These are phyloP conservation scores for Xerocomellus intermedius DNA, from an alignment of 768 basidiomycete genomes.

Conservation along the genomic window DNA sequence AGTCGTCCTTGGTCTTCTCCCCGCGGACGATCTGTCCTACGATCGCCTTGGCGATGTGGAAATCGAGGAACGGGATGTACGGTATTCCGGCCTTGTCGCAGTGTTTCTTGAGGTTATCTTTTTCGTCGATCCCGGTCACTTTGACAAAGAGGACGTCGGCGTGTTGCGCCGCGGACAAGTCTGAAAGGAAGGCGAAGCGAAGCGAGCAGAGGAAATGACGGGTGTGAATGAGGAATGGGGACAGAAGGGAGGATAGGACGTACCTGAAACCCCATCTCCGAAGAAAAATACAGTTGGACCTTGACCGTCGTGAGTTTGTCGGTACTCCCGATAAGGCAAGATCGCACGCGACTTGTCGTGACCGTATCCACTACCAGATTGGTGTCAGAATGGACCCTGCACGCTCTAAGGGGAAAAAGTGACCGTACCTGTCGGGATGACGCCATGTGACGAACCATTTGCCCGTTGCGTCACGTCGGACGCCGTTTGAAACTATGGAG, in stretches of 20 bases:
- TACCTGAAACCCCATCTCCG: slow-evolving; percentile 95
- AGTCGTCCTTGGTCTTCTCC: slow-evolving; percentile 34
- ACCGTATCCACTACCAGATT: slow-evolving; percentile 61
- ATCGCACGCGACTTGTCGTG: slow-evolving; percentile 98
- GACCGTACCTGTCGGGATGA: slow-evolving; percentile 78
- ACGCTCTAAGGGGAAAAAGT: not conserved
- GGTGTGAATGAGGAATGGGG: not conserved
- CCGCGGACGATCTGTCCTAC: slow-evolving; percentile 74
- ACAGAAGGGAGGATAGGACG: not conserved
- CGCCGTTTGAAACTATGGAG: slow-evolving; percentile 93
- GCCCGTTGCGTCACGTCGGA: slow-evolving; percentile 57
- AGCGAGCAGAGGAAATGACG: not conserved
- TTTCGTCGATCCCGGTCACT: slow-evolving; percentile 64
- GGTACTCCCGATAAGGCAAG: slow-evolving; percentile 70
- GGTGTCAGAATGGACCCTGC: not conserved
- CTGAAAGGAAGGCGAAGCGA: slow-evolving; percentile 36
- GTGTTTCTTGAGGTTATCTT: slow-evolving; percentile 81
- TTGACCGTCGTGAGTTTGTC: slow-evolving; percentile 14
- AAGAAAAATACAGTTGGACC: slow-evolving; percentile 90
- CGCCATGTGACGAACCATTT: slow-evolving; percentile 82
- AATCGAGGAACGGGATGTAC: slow-evolving; percentile 77
- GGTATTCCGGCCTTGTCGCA: slow-evolving; percentile 77
- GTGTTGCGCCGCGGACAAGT: slow-evolving; percentile 88
- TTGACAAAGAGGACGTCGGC: slow-evolving; percentile 97
- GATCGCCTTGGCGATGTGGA: slow-evolving; percentile 56